Base-by-base conservation (phyloP, 768 basidiomycete species). In the Psilocybe sp. region DNA sequence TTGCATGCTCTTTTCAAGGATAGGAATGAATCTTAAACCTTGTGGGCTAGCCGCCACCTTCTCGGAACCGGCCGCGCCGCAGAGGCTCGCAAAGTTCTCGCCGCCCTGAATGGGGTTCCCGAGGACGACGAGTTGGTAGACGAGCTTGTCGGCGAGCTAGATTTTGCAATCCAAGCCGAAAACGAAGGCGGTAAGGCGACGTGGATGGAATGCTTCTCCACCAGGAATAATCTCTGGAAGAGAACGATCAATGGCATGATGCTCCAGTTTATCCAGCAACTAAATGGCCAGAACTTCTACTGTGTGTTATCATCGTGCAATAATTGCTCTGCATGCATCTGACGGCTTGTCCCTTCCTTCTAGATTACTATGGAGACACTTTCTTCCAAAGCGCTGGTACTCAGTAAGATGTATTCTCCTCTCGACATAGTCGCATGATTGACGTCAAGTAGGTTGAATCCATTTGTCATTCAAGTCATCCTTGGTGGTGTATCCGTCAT, bases 271-370 rank as follows among this genome's bases (percentile, higher is more conserved):
- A 81, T 91, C 46, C 87, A 90, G 56, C 87, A 90, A 56, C 66
- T 90, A 28, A 87, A 89, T 51, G 87, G 87, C 12, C 87, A 91
- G 64, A 89, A 87, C 62, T 89, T 88, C 67, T 87, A 86, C 65
- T 87, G 85, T 86, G 53, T 53, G 80, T 64, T 7, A 2, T 7
- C 13, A 33, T 38, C 6, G 42, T 39, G 31, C 3, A 33, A 0
- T n/a, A 39, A 33, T 14, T 28, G 51, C 18, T 28, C 23, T 3
- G 7, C 46, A 32, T 12, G 20, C 14, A 10, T 11, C 33, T 49
- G 39, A n/a, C 16, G 37, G 4, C 36, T 14, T 33, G 19, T 40
- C 15, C 40, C 18, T 41, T 11, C 3, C 16, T n/a, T 33, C 13
- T 38, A 87, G 85, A 88, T 61, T 88, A 88, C 64, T 89, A 87